These are phyloP conservation scores for Tribonema minus DNA, from an alignment of 108 stramenopile species.

Conservation along the genomic window DNA sequence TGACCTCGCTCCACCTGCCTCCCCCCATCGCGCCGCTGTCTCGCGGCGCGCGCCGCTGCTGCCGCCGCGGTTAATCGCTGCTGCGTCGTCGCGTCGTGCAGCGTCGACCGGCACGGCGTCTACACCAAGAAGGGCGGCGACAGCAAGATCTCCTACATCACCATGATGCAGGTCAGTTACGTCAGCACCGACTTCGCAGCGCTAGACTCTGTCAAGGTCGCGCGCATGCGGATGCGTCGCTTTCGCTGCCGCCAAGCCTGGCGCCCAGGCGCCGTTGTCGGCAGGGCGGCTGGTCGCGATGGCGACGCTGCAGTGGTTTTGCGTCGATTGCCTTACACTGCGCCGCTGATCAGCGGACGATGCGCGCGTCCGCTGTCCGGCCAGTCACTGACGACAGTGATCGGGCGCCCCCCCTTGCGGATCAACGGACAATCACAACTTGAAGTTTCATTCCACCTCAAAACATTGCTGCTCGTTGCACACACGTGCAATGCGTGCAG, in stretches of 20 bases:
- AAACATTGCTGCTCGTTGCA: not conserved
- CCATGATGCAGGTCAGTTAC: constrained; percentile 81
- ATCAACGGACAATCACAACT: not conserved
- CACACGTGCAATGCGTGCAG: not conserved
- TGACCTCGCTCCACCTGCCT: no score
- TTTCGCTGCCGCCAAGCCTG: not conserved
- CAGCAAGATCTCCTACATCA: constrained; percentile 67
- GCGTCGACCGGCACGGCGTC: constrained; percentile 10
- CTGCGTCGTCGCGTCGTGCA: no score
- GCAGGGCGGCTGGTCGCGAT: not conserved
- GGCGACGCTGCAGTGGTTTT: not conserved
- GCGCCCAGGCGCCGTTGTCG: not conserved
- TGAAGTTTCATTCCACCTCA: not conserved
- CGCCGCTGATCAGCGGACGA: not conserved
- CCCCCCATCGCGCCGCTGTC: no score
- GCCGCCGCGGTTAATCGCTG: no score
- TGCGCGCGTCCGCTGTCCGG: not conserved
- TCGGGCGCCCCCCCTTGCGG: not conserved
- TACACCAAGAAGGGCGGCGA: not conserved
- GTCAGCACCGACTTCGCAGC: no score
- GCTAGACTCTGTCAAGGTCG: no score
- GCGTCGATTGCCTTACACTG: not conserved
- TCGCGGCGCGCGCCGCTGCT: no score
- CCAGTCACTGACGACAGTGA: not conserved
- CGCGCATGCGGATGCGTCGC: not conserved